Base-by-base conservation (phyloP, 2,329 filamentous ascomycete species). In the Diplodia scrobiculata region DNA sequence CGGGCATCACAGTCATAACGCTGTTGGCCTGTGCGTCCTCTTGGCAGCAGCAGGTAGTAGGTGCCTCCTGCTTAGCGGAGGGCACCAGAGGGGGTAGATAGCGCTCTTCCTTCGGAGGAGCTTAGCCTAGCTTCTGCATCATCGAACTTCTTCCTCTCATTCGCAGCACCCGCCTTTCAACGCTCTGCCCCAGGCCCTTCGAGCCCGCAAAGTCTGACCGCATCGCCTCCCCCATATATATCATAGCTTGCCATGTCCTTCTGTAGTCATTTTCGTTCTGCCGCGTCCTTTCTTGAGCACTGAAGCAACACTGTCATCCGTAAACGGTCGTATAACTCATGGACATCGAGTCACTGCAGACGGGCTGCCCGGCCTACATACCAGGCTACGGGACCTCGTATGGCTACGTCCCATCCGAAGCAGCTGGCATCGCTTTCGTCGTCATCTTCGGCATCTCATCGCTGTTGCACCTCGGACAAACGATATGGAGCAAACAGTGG, bases 391-490 rank as follows among this genome's bases (percentile, higher is more conserved):
- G 38, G 4, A 54, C 36, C 21, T 25, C 34, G 10, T 65, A 65
- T 38, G 63, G 63, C 21, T 65, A 65, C 41, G 63, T 65, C 13
- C 63, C 63, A 9, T 65, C 63, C 19, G 41, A 55, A n/a, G 50
- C 51, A 14, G 63, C 51, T 9, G 63, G 63, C 51, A 65, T 65
- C 41, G 41, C 52, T n/a, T 65, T 54, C 27, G 34, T 47, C 6
- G 34, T 17, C 19, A 29, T 65, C 27, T 65, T 65, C 27, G 51
- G 51, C n/a, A 19, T 65, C 41, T 58, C 51, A 2, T 58, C 50
- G 19, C 14, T 58, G n/a, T 6, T 48, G 10, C 63, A 65, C 25
- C 34, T 48, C 2, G 41, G 21, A 17, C 63, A 65, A n/a, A 25
- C 51, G 19, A 21, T 41, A 36, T 53, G 50, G 52, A 65, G 17